Conservation (phyloP, 768 basidiomycete genomes). For the Kwoniella dendrophila region DNA sequence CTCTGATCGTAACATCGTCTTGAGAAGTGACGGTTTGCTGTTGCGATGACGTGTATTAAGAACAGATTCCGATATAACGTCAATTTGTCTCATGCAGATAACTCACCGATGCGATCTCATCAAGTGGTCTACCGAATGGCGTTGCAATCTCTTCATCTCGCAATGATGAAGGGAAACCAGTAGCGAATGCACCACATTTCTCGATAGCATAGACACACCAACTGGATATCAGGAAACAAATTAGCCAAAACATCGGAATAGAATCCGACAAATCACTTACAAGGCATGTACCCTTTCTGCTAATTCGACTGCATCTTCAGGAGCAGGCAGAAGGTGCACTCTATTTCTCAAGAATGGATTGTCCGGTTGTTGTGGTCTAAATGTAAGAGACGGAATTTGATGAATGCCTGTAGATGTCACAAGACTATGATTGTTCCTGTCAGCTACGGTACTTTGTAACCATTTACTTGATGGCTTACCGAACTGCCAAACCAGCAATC, state of each 20-base stretch:
- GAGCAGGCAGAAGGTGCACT: slow-evolving; percentile 39
- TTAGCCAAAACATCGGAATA: not conserved
- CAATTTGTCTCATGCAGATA: not conserved
- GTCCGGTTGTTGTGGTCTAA: slow-evolving; percentile 21
- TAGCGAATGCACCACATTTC: slow-evolving; percentile 35
- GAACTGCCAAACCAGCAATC: slow-evolving; percentile 32
- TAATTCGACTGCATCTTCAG: slow-evolving; percentile 45
- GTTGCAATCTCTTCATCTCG: slow-evolving; percentile 46
- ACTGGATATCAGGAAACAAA: slow-evolving; percentile 18
- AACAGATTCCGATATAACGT: not conserved
- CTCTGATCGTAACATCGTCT: slow-evolving; percentile 41
- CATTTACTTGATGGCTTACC: slow-evolving; percentile 13
- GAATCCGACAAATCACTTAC: slow-evolving; percentile 22
- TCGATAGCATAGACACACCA: slow-evolving; percentile 44
- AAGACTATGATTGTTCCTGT: slow-evolving; percentile 17
- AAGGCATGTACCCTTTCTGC: slow-evolving; percentile 48
- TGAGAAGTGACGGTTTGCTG: slow-evolving; percentile 34
- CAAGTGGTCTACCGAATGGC: slow-evolving; percentile 44
- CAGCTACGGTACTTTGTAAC: slow-evolving; percentile 3
- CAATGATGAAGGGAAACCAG: slow-evolving; percentile 39
- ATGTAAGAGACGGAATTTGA: slow-evolving; percentile 37
- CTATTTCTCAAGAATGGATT: slow-evolving; percentile 39
- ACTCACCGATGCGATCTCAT: slow-evolving; percentile 42
- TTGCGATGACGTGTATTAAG: not conserved
- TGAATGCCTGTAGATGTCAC: slow-evolving; percentile 44